phyloP scores from a whole-genome alignment of 2,329 filamentous ascomycete species.

The Fusarium metavorans region DNA sequence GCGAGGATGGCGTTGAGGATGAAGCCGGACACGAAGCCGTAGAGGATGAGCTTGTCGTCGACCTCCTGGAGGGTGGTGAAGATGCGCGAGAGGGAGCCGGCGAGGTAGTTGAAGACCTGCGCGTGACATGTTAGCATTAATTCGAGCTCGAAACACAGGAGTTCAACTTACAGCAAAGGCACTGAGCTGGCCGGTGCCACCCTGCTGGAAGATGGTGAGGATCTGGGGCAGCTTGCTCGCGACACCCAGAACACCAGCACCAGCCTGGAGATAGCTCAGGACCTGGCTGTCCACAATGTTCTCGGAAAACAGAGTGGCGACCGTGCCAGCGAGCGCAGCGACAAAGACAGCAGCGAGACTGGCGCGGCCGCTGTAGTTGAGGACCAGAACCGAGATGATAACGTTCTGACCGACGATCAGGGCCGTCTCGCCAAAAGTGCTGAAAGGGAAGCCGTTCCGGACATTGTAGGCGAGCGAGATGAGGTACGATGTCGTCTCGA shows the following conservation, averaged over 20 bases:
- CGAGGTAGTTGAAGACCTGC: constrained; percentile 97
- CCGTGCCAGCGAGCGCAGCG: constrained; percentile 76
- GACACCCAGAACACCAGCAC: constrained; percentile 84
- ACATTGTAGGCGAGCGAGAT: constrained; percentile 94
- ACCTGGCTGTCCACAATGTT: constrained; percentile 73
- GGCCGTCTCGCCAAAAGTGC: constrained; percentile 95
- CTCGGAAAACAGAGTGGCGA: constrained; percentile 77
- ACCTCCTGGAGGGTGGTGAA: constrained; percentile 99
- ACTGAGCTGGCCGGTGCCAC: constrained; percentile 93
- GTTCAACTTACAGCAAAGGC: constrained; percentile 84
- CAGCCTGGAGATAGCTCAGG: constrained; percentile 83
- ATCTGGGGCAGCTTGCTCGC: constrained; percentile 97
- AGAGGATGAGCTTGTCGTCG: constrained; percentile 94
- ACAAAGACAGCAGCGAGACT: constrained; percentile 81
- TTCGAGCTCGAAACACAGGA: rapidly evolving
- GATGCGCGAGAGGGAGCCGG: constrained; percentile 91
- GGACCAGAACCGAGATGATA: constrained; percentile 85
- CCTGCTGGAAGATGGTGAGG: constrained; percentile 83
- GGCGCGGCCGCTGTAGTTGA: constrained; percentile 81
- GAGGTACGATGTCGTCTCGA: constrained; percentile 89
- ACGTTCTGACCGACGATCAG: constrained; percentile 94
- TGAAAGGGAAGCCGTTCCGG: constrained; percentile 92
- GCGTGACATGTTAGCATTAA: background rate
- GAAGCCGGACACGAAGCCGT: constrained; percentile 93
- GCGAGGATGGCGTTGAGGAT: constrained; percentile 89